Evolutionary conservation across 768 basidiomycete species (phyloP), one percentile per base, ranked within the genome.

Genomic region (Erythrobasidium yunnanense): DNA sequence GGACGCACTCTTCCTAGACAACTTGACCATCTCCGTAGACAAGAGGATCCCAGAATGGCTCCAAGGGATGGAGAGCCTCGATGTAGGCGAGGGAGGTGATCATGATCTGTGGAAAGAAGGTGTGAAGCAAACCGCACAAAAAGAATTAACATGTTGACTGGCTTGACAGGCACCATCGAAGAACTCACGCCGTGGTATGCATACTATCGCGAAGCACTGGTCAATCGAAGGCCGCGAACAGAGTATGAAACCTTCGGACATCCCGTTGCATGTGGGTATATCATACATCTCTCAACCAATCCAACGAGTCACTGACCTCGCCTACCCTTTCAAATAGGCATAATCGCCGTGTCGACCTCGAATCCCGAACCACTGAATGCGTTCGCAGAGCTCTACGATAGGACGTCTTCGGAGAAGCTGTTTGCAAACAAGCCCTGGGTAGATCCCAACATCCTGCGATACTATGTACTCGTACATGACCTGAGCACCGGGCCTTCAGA

Each of bases 401-500:
- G 57, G 33, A 65, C 71, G 2, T 70, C 70, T 5, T 67, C 38
- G n/a, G 56, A 47, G 13, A 60, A 51, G 25, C 72, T 69, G 55
- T 67, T 67, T 42, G 42, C 33, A 4, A 52, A 60, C 30, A 54
- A 68, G 25, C 71, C 73, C 0, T 75, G 50, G 55, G 65, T 70
- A 25, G 57, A 68, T 18, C 71, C 72, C 25, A 68, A 70, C 22
- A 46, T 73, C 18, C 63, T 75, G 15, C 55, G 72, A 2, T 74
- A 71, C 53, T 70, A 74, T 51, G 67, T 76, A 38, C 65, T 76
- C 32, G 68, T 76, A 1, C 73, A 76, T 63, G 74, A 75, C 35
- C 30, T 56, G 51, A 33, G 69, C 67, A 54, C 62, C 20, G 35
- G 22, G 3, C 52, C 71, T 18, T 54, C 66, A 33, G 70, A 70